Base-by-base conservation (phyloP, 805 yeast genomes). In the Blastobotrys terrestris region DNA sequence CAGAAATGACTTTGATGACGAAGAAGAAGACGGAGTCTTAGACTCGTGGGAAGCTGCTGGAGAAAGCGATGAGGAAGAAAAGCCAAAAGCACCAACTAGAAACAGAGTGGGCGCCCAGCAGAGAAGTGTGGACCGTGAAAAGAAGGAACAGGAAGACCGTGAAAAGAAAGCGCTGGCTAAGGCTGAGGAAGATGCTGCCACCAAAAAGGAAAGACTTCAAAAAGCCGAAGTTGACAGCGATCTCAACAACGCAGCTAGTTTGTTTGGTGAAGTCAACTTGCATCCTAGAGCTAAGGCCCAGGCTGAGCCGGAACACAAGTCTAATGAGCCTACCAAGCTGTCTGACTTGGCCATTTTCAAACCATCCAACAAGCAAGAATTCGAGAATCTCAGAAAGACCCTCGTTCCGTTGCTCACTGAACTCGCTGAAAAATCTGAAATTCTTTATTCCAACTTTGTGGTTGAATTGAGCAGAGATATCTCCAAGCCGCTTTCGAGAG, bases 231-330 rank as follows among this genome's bases (percentile, higher is more conserved):
- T 88, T 55, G 84, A 81, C 47, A 79, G 95, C 22, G 99, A 92
- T 72, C 75, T 92, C 68, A 88, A 87, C 69, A 88, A 87, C 66
- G 98, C 99, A 31, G 92, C 96, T 6, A 95, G 87, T 62, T 75
- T 92, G 61, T 89, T 92, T 66, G 96, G 90, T 31, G 89, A 88
- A 14, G 66, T 67, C 18, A 68, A 66, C 50, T 59, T 66, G 45
- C 72, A 68, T 55, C 72, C 72, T 22, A 59, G 69, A 40, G 50
- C 74, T 75, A 79, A 20, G 75, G 83, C 73, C 60, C 67, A 59
- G 16, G 68, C 65, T 46, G 60, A 47, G 52, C 11, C 55, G 14
- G 54, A 52, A 70, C 56, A 79, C 75, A 74, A 75, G 15, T 66
- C 63, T 20, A 72, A 72, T 3, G 67, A 68, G 6, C 67, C 68